Base-by-base conservation (phyloP, 2,329 filamentous ascomycete genomes). In the Fusarium haematococcum region DNA sequence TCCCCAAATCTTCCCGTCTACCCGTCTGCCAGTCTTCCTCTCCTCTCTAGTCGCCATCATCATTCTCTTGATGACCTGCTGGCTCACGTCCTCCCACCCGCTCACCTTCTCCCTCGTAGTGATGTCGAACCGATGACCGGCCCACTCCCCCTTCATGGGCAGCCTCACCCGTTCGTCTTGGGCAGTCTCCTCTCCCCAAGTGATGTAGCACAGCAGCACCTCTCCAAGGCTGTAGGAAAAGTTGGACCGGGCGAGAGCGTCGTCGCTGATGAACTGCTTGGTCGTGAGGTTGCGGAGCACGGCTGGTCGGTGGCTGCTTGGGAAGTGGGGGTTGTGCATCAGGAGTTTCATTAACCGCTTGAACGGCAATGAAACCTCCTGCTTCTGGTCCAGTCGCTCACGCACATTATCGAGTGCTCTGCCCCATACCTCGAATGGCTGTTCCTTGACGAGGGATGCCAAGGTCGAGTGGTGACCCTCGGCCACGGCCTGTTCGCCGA, bases 251-350 rank as follows among this genome's bases (percentile, higher is more conserved):
- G 64, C 64, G 9, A 64, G 23, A 14, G 37, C 35, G 14, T 60
- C 33, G 18, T 60, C 56, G 16, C 58, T 39, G 33, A 73, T 27
- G 27, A 43, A 72, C 23, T 73, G 27, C 10, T 72, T 62, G 16
- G 54, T 64, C 14, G 20, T 41, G 16, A 73, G n/a, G 63, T 73
- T 73, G 5, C 69, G 71, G 20, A 73, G 69, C 5, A 73, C 62
- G 2, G 63, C 52, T 3, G 14, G n/a, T 10, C 14, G 39, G 13
- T 39, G 30, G 1, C 9, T 18, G 1, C 6, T 6, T 1, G n/a
- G 33, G 20, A 39, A 14, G 4, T 20, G 7, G 9, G 60, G 57
- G 2, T 18, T 43, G 14, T 39, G 30, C 23, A 32, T 57, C 18
- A 71, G 11, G 14, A 60, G 14, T 18, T 32, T 18, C 13, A 63